These are phyloP conservation scores for Olyra latifolia DNA, from an alignment of 176 grass and related monocot genomes.

Conservation along the genomic window DNA sequence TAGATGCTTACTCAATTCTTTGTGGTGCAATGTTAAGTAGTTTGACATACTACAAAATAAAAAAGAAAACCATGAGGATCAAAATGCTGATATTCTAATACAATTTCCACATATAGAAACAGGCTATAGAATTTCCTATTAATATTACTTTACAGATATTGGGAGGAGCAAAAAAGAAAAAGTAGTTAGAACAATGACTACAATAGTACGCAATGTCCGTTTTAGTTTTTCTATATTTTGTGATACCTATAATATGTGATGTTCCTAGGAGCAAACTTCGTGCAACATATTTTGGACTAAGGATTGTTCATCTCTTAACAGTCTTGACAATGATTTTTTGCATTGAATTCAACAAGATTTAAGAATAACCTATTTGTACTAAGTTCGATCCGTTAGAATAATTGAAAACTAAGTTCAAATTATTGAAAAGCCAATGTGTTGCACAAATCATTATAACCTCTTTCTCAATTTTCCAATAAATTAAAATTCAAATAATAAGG, in stretches of 20 bases:
- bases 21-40: no score
- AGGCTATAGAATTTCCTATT: neutral
- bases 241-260: neutral
- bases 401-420: neutral
- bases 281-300: neutral
- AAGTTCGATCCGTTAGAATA: no score
- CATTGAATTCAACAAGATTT: neutral
- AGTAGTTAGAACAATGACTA: neutral
- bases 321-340: neutral
- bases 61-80: neutral
- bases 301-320: neutral
- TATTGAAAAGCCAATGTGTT: neutral
- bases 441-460: neutral
- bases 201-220: neutral
- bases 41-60: neutral
- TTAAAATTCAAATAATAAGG: neutral
- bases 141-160: neutral
- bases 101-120: neutral
- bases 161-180: neutral
- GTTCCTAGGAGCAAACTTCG: neutral
- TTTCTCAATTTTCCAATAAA: neutral
- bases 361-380: neutral
- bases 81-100: conserved; percentile 1
- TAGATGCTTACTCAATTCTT: neutral
- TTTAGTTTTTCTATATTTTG: neutral